Evolutionary conservation across 805 yeast genomes (phyloP), one percentile per base, ranked within the genome.

Genomic region (Barnettozyma botsteinii): DNA sequence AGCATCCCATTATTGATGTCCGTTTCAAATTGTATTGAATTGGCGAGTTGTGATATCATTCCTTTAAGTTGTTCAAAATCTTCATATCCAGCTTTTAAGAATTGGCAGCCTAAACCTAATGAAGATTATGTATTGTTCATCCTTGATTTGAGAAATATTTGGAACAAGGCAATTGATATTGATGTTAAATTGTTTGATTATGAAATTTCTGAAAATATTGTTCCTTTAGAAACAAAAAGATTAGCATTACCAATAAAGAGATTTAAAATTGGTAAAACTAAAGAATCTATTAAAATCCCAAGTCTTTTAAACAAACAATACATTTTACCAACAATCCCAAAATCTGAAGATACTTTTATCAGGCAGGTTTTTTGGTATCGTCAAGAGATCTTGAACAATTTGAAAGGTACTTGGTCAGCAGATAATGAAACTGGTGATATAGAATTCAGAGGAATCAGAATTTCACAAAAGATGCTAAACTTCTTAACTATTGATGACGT

Each of bases 331-430:
- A 73, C 64, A 44, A 64, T 74, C 6, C 66, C 75, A 0, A 73
- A 68, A 35, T 78, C 75, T 9, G 86, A 84, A 44, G 80, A 73
- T 26, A 51, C 51, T 32, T 72, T 67, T 38, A 73, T 77, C 61
- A 68, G 77, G 41, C 80, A 78, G 45, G 64, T 75, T 3, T 93
- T 88, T 59, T 91, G 98, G 98, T 74, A 83, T 47, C 64, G 95
- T 42, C 78, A 82, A 41, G 70, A 72, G 45, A 57, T 93, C 1
- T 62, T 91, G 38, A 66, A 71, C 33, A 64, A 66, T 13, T 50
- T 93, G 5, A 57, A 62, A 3, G 96, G 95, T 3, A 51, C 59
- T 3, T 91, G 98, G 98, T 52, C 51, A 18, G 59, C 66, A 4
- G 43, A 35, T 20, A 63, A 59, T 15, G 63, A 61, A 29, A 37